Evolutionary conservation across 2,329 filamentous ascomycete species (phyloP), one percentile per base, ranked within the genome.

Genomic region (Parastagonospora nodorum): DNA sequence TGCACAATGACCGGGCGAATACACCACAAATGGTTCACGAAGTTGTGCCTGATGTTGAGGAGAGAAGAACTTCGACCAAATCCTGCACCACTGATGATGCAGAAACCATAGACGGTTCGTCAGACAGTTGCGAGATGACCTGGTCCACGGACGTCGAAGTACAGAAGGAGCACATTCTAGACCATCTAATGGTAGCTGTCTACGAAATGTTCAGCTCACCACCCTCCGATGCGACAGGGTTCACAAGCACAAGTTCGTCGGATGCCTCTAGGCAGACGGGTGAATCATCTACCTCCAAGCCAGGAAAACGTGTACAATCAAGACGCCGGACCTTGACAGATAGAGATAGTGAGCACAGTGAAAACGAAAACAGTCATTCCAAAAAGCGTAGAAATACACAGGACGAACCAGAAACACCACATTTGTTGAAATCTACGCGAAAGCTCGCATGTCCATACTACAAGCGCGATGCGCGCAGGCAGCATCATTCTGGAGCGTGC

Each of bases 391-490:
- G 14, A 8, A 15, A 16, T n/a, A 28, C 8, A 8, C 6, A 28
- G n/a, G 4, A 5, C 12, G 12, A 12, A 5, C 29, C 42, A n/a
- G 10, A 15, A 6, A 10, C 8, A 1, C 15, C 29, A 27, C 8
- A 24, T n/a, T n/a, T n/a, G 5, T 8, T 27, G 10, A n/a, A 37
- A 28, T 8, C 5, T 2, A 10, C 6, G 15, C 31, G 7, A 2
- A 29, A n/a, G n/a, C 16, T 46, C 4, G 44, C 44, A 2, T 46
- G 44, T 10, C 44, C 44, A 1, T 46, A 46, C 28, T 46, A 24
- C 29, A 46, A 46, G 28, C 27, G 27, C 2, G 4, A 33, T 8
- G 36, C n/a, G 4, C 9, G 9, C 4, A 29, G 28, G 8, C 12
- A 31, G n/a, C 28, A 32, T 12, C 11, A 35, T 12, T 40, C 44